A percentile compares a stretch with the other conserved stretches of the same genome.
phyloP scores from a whole-genome alignment of 371 early-diverging fungal species.

The Mortierella sp. region DNA sequence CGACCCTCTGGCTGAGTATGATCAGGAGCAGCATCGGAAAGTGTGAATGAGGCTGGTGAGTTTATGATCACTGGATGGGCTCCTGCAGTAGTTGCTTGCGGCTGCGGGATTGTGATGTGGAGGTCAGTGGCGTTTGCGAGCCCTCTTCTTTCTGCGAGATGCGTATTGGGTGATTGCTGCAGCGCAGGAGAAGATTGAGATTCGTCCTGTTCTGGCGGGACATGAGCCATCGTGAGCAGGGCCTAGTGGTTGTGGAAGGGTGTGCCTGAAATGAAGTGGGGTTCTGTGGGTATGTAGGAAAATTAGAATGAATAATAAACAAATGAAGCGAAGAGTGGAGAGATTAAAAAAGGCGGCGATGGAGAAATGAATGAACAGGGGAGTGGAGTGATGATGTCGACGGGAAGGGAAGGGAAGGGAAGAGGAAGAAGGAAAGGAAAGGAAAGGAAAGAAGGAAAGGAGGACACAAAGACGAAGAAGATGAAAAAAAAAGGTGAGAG shows the following conservation, averaged over 20 bases:
- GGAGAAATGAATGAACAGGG: neutral
- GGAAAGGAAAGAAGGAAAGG: neutral
- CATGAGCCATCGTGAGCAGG: neutral
- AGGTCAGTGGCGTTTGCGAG: neutral
- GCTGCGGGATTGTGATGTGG: conserved; percentile 7
- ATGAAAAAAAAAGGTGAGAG: neutral
- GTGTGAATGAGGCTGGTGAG: neutral
- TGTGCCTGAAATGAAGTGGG: neutral
- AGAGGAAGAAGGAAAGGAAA: neutral
- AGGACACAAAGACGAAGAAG: neutral
- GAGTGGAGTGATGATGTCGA: neutral
- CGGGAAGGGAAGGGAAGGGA: neutral
- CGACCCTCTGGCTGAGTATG: neutral
- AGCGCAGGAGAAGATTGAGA: neutral
- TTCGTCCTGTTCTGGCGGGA: conserved; percentile 2
- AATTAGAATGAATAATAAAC: neutral
- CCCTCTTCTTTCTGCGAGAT: neutral
- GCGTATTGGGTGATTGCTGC: neutral
- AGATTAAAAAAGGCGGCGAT: neutral
- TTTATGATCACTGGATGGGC: neutral
- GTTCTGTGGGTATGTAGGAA: neutral
- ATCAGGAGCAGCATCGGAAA: neutral
- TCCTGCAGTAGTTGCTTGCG: neutral
- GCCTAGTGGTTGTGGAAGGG: neutral
- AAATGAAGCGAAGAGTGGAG: neutral